These are phyloP conservation scores for Wickerhamiella galacta DNA, from an alignment of 805 yeast genomes.

Conservation along the genomic window DNA sequence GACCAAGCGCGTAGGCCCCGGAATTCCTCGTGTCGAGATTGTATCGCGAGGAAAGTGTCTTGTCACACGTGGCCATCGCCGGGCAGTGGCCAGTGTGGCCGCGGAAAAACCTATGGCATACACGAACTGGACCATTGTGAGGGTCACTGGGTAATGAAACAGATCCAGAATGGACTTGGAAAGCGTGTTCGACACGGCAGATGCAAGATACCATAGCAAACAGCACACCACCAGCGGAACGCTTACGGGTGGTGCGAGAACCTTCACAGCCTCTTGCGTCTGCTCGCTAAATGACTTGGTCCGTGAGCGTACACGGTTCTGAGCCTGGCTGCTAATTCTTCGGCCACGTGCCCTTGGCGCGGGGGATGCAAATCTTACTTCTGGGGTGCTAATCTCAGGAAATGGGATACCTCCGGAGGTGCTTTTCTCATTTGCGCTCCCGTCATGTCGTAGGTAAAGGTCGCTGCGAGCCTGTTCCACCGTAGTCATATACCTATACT, in stretches of 20 bases:
- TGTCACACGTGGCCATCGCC: slow-evolving; percentile 17
- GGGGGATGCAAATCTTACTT: too few relatives aligned
- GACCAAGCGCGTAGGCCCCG: slow-evolving; percentile 17
- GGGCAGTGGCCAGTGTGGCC: slow-evolving; percentile 9
- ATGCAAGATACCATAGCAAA: slow-evolving; percentile 58
- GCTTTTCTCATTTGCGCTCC: too few relatives aligned
- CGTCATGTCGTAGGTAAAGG: too few relatives aligned
- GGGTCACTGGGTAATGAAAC: slow-evolving; percentile 69
- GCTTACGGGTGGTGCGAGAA: slow-evolving; percentile 27
- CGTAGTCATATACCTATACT: too few relatives aligned
- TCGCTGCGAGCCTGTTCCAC: too few relatives aligned
- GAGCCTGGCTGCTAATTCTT: too few relatives aligned
- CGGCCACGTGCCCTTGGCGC: too few relatives aligned
- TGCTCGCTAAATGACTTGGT: slow-evolving; percentile 14
- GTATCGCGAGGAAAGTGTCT: too few relatives aligned
- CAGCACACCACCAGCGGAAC: slow-evolving; percentile 41
- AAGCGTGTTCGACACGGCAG: slow-evolving; percentile 68
- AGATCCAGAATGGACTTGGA: slow-evolving; percentile 57
- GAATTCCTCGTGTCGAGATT: background rate
- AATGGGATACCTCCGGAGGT: too few relatives aligned
- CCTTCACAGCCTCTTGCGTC: slow-evolving; percentile 22
- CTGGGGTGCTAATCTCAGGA: too few relatives aligned
- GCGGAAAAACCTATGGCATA: slow-evolving; percentile 38
- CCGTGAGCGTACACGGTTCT: slow-evolving; percentile 9
- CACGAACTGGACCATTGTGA: slow-evolving; percentile 75